Evolutionary conservation across 305 asterid species (phyloP), one percentile per base, ranked within the genome.

Genomic region (Fraxinus nigra): DNA sequence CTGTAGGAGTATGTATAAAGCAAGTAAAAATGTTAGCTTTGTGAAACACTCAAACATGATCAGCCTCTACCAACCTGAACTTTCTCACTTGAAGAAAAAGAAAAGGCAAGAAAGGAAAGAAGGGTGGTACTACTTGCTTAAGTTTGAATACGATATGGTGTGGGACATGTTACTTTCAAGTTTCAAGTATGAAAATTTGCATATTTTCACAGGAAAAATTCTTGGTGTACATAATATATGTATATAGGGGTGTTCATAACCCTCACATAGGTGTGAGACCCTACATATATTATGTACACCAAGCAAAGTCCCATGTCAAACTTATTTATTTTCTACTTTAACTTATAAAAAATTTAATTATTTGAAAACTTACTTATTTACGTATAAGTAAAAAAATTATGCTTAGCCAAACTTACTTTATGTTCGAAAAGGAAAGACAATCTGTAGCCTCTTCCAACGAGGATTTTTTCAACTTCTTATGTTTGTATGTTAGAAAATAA

Each of bases 61-160:
- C 72, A 83, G 79, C 83, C 61, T 78, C 84, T 80, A 89, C 87
- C 89, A 76, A 84, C 89, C 75, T 79, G 74, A 75, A 82, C 78
- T 7, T 85, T 81, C 86, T 84, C 87, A 79, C 88, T 89, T 87
- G 85, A 74, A 86, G 85, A 48, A 65, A 75, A 89, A 86, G 89
- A 75, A 75, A 87, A 78, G 18, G 84, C 63, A 77, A 37, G 63
- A 34, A 76, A 69, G 30, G 34, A 13, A 77, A 73, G 3, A 65
- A 80, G 59, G 73, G 76, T 73, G 30, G 32, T 75, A 54, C 79
- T 65, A 33, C 79, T 84, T 79, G 82, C 89, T 87, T 82, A 56
- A 81, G 82, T 83, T 84, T 75, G 30, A 82, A 74, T 54, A 63
- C 75, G 82, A 81, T 76, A 85, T 76, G 26, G 48, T 51, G 80